Conservation (phyloP, 495 filamentous ascomycete genomes). For the Neurospora sp. region DNA sequence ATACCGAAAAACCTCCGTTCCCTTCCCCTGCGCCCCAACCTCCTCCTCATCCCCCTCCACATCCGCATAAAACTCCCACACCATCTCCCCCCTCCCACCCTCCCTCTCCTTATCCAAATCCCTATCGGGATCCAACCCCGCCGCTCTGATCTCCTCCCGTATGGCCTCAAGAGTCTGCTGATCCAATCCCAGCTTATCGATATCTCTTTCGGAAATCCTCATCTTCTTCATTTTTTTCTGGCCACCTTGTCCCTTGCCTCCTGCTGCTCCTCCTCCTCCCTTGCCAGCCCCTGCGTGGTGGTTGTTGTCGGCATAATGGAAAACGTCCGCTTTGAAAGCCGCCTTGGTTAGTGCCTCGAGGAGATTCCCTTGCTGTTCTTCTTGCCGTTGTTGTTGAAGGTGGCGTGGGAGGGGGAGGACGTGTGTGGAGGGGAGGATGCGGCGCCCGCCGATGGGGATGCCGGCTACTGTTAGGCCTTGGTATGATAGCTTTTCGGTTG, state of each 20-base stretch:
- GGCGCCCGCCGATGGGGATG: constrained; percentile 27
- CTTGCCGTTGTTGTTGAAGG: background rate
- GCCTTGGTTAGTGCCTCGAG: background rate
- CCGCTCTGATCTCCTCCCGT: constrained; percentile 45
- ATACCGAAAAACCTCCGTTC: too few species aligned
- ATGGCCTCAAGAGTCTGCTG: constrained; percentile 55
- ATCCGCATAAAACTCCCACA: background rate
- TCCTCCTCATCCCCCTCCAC: background rate
- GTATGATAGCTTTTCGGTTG: constrained; percentile 8
- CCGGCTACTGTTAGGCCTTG: constrained; percentile 13
- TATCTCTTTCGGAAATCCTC: constrained; percentile 42
- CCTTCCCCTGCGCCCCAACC: too few species aligned
- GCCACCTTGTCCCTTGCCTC: background rate
- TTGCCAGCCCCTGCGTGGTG: background rate
- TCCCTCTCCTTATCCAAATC: background rate
- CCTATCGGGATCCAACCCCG: constrained; percentile 21
- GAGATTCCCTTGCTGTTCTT: background rate
- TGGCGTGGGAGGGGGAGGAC: background rate
- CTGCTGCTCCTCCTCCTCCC: constrained; percentile 2
- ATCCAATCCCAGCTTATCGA: constrained; percentile 62
- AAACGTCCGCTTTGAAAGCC: background rate
- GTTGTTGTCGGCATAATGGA: background rate
- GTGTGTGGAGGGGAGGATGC: background rate
- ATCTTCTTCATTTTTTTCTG: constrained; percentile 40
- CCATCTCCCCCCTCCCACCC: background rate